A percentile compares a stretch with the other conserved stretches of the same genome.
phyloP scores from a whole-genome alignment of 192 early-diverging fungal genomes.

The Linnemannia hyalina region DNA sequence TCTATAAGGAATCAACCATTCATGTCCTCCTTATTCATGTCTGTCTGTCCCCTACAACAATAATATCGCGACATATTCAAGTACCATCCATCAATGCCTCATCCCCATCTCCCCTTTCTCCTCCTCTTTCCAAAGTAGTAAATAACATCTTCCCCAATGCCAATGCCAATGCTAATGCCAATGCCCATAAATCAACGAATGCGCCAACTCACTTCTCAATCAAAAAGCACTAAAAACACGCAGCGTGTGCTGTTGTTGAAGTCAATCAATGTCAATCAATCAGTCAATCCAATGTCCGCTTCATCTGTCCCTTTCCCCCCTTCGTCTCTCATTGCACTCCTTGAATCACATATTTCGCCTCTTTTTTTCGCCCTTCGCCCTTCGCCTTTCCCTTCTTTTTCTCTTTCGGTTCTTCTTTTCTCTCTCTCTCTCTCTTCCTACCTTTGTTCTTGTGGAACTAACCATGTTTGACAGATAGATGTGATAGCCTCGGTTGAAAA shows the following conservation, averaged over 20 bases:
- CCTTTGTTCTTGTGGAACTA: background rate
- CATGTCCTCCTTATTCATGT: too few relatives aligned
- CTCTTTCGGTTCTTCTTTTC: background rate
- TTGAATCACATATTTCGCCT: background rate
- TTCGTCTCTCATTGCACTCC: background rate
- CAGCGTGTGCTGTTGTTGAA: too few relatives aligned
- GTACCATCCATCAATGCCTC: too few relatives aligned
- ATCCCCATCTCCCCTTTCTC: too few relatives aligned
- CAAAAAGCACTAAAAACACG: too few relatives aligned
- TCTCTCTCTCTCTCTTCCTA: background rate
- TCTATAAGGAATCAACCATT: background rate
- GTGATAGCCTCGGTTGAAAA: background rate
- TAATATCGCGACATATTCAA: too few relatives aligned
- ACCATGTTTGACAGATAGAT: background rate
- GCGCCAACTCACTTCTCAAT: too few relatives aligned
- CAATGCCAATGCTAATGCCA: too few relatives aligned
- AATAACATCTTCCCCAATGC: too few relatives aligned
- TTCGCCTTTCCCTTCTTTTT: background rate
- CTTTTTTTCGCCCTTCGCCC: background rate
- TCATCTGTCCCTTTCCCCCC: background rate
- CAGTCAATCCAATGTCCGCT: background rate
- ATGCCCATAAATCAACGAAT: too few relatives aligned
- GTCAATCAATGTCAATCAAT: too few relatives aligned
- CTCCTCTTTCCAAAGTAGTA: too few relatives aligned
- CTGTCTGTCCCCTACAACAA: background rate